Base-by-base conservation (phyloP, 2,329 filamentous ascomycete genomes). In the Botrytis deweyae region DNA sequence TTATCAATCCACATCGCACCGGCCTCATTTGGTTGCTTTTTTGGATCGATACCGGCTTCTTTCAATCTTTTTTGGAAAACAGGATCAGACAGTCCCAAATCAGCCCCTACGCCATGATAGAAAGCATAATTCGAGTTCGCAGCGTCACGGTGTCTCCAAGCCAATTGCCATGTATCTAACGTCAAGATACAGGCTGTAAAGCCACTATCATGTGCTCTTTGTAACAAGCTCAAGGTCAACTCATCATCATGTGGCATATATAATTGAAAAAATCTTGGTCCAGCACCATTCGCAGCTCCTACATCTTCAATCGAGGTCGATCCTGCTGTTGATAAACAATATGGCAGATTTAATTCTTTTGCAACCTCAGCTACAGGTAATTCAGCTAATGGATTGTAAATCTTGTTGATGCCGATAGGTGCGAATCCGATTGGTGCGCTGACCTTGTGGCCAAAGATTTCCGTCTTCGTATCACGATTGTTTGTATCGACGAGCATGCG, bases 191-290 rank as follows among this genome's bases (percentile, higher is more conserved):
- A 87, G 0, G 85, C 89, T 3, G 85, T 84, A 79, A 88, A 91
- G 0, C 89, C 89, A 8, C 81, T 83, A 2, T 87, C 81, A 75
- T 85, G 83, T 0, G 89, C 89, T 36, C 89, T 83, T n/a, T 83
- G 82, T 2, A 91, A 82, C 25, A 91, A 81, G 0, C 85, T 88
- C 4, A 88, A 71, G 0, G 88, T 88, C 38, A 91, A 79, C 73
- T 88, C 87, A 74, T 91, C 88, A 76, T 91, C 88, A 72, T 90
- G 88, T 2, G 87, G 87, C 86, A 88, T 87, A 80, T 91, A 91
- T 1, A 91, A 83, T 80, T 91, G 89, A 81, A 87, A 91, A 80
- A 89, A 91, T 0, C 89, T 83, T 1, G 86, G 83, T 0, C 82
- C 84, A 0, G 81, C 77, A 16, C 87, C 88, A 72, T 91, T 90